These are phyloP conservation scores for Eucalyptus cloeziana DNA, from an alignment of 345 rosid genomes.

Conservation along the genomic window DNA sequence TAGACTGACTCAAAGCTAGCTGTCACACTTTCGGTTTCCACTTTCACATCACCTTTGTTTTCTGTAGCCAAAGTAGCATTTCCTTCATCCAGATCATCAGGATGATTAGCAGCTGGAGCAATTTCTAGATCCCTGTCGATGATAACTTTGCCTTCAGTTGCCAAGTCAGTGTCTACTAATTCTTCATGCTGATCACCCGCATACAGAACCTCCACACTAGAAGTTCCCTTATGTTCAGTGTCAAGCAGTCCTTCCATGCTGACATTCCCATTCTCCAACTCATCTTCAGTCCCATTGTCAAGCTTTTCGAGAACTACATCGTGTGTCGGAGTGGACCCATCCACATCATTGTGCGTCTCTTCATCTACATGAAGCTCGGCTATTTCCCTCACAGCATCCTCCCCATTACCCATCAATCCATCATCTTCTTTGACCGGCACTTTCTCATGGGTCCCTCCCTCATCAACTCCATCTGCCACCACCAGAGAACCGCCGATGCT, in stretches of 20 bases:
- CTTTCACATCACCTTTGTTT: not conserved
- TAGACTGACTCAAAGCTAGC: not conserved
- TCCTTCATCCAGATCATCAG: not conserved
- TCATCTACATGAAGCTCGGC: not conserved
- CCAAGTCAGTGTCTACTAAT: not conserved
- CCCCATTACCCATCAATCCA: not conserved
- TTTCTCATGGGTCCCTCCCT: conserved; percentile 25
- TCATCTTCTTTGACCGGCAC: not conserved
- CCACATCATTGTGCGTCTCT: not conserved
- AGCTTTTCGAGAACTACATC: not conserved
- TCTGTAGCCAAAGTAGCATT: not conserved
- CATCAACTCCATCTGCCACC: conserved; percentile 18
- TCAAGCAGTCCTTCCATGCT: not conserved
- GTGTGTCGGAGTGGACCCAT: not conserved
- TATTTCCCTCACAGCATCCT: conserved; percentile 4
- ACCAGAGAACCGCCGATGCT: conserved; percentile 2
- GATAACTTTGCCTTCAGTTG: not conserved
- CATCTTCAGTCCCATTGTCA: not conserved
- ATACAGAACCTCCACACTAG: not conserved
- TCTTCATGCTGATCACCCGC: not conserved
- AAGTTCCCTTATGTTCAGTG: not conserved
- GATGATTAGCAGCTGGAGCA: not conserved
- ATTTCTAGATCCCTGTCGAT: not conserved
- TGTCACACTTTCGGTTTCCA: not conserved
- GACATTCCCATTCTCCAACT: not conserved